Percentiles rank a stretch among this genome's conserved stretches.
These are phyloP conservation scores for Polymyxa betae DNA, from an alignment of 208 protist species.

Conservation along the genomic window DNA sequence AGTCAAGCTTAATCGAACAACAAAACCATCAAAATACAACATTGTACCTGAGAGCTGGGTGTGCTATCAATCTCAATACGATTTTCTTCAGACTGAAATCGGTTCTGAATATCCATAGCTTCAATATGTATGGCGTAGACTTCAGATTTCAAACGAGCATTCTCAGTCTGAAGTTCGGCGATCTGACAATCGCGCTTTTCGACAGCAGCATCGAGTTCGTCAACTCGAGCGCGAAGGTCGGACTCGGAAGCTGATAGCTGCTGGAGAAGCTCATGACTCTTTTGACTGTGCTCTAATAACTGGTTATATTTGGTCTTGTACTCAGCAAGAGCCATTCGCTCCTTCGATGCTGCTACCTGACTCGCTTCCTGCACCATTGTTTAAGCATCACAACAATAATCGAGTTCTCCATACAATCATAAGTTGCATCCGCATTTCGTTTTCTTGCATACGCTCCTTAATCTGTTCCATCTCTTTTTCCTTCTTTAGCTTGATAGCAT, in stretches of 20 bases:
- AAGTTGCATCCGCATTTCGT: background rate
- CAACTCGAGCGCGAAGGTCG: slow-evolving; percentile 15
- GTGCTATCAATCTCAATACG: background rate
- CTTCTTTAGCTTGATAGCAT: slow-evolving; percentile 16
- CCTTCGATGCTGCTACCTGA: background rate
- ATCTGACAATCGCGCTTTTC: background rate
- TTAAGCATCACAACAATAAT: background rate
- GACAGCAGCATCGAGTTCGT: background rate
- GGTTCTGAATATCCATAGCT: background rate
- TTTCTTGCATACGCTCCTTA: background rate
- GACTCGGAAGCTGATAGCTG: background rate
- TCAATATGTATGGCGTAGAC: slow-evolving; percentile 44
- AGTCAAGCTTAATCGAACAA: too few species aligned
- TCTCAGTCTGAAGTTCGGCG: background rate
- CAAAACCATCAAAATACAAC: too few species aligned
- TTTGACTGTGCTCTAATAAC: slow-evolving; percentile 17
- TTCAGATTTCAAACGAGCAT: slow-evolving; percentile 22
- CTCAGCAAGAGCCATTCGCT: slow-evolving; percentile 18
- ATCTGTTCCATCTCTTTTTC: slow-evolving; percentile 41
- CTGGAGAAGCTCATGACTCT: slow-evolving; percentile 14
- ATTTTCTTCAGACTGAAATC: slow-evolving; percentile 16
- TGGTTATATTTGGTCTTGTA: slow-evolving; percentile 17
- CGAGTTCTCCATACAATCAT: background rate
- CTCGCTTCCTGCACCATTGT: background rate
- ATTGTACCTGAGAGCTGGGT: too few species aligned